Evolutionary conservation across 306 rosid species (phyloP).

Genomic region (Datisca glomerata): DNA sequence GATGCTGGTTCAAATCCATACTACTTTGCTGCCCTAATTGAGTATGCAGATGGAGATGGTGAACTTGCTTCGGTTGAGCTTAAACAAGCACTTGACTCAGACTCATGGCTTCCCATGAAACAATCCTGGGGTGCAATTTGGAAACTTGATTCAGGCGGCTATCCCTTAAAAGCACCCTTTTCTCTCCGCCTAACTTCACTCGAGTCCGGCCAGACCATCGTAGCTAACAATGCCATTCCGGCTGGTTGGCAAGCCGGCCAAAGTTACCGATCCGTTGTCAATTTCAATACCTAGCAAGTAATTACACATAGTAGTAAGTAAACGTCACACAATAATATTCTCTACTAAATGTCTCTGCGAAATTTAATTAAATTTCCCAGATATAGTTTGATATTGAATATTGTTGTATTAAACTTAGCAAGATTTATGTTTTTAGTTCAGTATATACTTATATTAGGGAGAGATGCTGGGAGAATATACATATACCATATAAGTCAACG

Average conservation of each 20-base stretch:
- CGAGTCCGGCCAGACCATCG: constrained; percentile 21
- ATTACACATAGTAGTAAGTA: too few species aligned
- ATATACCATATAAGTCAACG: too few species aligned
- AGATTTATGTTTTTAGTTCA: too few species aligned
- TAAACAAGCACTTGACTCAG: constrained; percentile 29
- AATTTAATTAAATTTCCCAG: too few species aligned
- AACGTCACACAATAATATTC: too few species aligned
- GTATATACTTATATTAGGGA: too few species aligned
- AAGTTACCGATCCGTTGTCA: constrained; percentile 46
- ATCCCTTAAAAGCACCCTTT: constrained; percentile 37
- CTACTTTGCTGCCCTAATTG: constrained; percentile 38
- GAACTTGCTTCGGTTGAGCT: constrained; percentile 38
- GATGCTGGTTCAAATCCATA: constrained; percentile 47
- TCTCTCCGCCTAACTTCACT: constrained; percentile 40
- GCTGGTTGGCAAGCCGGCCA: constrained; percentile 53
- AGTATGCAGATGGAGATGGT: constrained; percentile 57
- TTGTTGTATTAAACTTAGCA: too few species aligned
- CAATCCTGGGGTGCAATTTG: constrained; percentile 74
- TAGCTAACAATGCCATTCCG: constrained; percentile 50
- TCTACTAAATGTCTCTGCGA: too few species aligned
- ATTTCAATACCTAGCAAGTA: constrained; percentile 19
- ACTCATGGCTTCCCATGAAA: constrained; percentile 43
- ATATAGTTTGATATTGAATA: too few species aligned
- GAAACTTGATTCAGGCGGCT: constrained; percentile 35
- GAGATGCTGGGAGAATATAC: too few species aligned